Evolutionary conservation across 2,329 filamentous ascomycete species (phyloP).

Genomic region (Cryphonectria nitschkei): DNA sequence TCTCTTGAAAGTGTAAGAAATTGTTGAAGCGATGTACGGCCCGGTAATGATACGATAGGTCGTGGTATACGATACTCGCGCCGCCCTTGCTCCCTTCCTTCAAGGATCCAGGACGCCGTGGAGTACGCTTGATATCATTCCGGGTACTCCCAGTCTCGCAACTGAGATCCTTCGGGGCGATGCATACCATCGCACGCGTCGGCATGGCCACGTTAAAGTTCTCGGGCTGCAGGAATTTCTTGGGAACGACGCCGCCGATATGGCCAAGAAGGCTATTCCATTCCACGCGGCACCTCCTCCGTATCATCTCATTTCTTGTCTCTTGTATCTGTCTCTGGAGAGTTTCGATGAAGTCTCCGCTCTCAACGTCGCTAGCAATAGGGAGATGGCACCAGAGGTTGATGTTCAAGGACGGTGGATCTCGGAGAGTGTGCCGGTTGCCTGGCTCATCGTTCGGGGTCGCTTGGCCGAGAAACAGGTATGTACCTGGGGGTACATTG

Average conservation of each 20-base stretch:
- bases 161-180: neutral
- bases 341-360: neutral
- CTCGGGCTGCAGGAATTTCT: neutral
- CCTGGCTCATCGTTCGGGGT: neutral
- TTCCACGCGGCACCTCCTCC: neutral
- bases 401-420: neutral
- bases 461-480: neutral
- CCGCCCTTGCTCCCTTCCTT: neutral
- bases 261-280: neutral
- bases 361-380: neutral
- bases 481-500: neutral
- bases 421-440: neutral
- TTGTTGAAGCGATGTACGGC: neutral
- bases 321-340: neutral
- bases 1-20: neutral
- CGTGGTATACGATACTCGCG: neutral
- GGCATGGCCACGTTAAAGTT: neutral
- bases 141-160: neutral
- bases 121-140: neutral
- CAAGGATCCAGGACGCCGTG: neutral
- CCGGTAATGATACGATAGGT: neutral
- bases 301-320: neutral
- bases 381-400: conserved; percentile 1
- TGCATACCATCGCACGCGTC: neutral
- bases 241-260: neutral